Evolutionary conservation across 139 green algal genomes (phyloP), one percentile per base, ranked within the genome.

Genomic region (Klebsormidium nitens): DNA sequence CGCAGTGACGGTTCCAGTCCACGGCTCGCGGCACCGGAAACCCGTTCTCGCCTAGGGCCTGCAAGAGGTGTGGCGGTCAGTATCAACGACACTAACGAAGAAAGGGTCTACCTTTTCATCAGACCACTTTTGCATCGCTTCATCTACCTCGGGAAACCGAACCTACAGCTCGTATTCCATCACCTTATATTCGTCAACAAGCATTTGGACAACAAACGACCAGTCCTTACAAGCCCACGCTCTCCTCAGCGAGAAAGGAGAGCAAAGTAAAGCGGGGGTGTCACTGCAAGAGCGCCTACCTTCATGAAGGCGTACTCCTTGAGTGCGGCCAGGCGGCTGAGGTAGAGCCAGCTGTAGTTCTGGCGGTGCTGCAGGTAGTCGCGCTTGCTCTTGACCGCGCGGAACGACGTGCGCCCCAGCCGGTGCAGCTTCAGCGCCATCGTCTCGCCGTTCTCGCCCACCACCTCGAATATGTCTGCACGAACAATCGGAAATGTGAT

Each of bases 261-360:
- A 28, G 49, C 11, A n/a, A 50, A 50, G 42, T 63, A n/a, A n/a
- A n/a, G n/a, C n/a, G n/a, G n/a, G n/a, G n/a, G n/a, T n/a, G n/a
- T n/a, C n/a, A n/a, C n/a, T n/a, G n/a, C n/a, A n/a, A n/a, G n/a
- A n/a, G n/a, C n/a, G n/a, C n/a, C n/a, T n/a, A 73, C 65, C 65
- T 88, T 89, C 91, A 99, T 98, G 85, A 99, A 99, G 2, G 89
- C 88, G 62, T 83, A 95, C 85, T 99, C 95, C 59, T 97, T 97
- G 17, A 95, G 73, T 0, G 93, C 93, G 1, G 93, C 88, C 38
- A 98, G 83, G 6, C 93, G 81, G 0, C 84, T 93, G 2, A 98
- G 83, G 82, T 97, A 98, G 19, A 98, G 86, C 93, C 93, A 98
- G 78, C 79, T 91, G 86, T 59, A 56, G 0, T 23, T n/a, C 28